Evolutionary conservation across 2,329 filamentous ascomycete species (phyloP).

Genomic region (Ophiostoma ips): DNA sequence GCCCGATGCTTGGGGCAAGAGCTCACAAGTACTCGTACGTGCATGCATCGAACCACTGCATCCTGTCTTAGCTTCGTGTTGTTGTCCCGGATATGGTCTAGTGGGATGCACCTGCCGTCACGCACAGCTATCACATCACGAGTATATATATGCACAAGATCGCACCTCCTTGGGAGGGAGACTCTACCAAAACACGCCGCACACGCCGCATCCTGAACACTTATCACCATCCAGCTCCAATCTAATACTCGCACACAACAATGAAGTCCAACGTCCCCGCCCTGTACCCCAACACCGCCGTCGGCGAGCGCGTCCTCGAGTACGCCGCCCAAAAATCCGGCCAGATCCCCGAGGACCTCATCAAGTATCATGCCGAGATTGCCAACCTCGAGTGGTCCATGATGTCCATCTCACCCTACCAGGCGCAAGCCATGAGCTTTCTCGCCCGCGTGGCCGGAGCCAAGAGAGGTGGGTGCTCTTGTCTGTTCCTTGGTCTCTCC

Average conservation of each 20-base stretch:
- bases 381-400: conserved; percentile 13
- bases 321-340: conserved; percentile 31
- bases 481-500: conserved; percentile 30
- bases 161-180: too few species aligned
- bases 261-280: conserved; percentile 27
- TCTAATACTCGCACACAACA: neutral
- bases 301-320: conserved; percentile 26
- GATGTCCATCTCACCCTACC: conserved; percentile 16
- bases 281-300: conserved; percentile 29
- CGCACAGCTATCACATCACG: too few species aligned
- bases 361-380: conserved; percentile 26
- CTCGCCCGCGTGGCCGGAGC: conserved; percentile 28
- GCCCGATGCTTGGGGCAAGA: too few species aligned
- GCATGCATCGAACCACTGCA: too few species aligned
- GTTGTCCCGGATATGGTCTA: too few species aligned
- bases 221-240: neutral
- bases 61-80: too few species aligned
- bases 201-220: too few species aligned
- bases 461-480: conserved; percentile 29
- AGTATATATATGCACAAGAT: too few species aligned
- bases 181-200: too few species aligned
- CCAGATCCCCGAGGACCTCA: conserved; percentile 27
- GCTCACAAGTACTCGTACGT: too few species aligned
- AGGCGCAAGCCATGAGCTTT: conserved; percentile 20
- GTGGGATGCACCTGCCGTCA: too few species aligned